phyloP scores from a whole-genome alignment of 371 early-diverging fungal species.

The Mortierella sp. region DNA sequence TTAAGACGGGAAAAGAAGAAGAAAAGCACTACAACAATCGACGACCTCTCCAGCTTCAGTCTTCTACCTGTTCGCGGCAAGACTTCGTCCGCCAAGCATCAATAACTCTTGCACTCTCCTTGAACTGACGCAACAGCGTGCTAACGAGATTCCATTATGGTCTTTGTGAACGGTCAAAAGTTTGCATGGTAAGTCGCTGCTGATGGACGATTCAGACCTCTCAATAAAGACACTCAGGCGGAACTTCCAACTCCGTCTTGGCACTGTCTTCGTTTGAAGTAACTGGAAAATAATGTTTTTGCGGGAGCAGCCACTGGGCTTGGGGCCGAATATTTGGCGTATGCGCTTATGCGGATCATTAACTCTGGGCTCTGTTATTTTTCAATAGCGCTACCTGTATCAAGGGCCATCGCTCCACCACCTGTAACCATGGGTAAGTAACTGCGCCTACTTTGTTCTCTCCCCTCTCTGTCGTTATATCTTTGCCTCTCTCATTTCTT shows the following conservation, averaged over 20 bases:
- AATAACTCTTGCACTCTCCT: too few relatives aligned
- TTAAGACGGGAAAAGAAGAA: constrained; percentile 12
- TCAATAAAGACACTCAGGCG: not conserved
- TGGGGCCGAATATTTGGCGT: too few relatives aligned
- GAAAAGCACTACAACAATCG: too few relatives aligned
- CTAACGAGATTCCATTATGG: constrained; percentile 35
- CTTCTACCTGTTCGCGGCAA: too few relatives aligned
- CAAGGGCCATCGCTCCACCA: constrained; percentile 60
- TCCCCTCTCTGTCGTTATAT: not conserved
- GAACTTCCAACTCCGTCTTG: not conserved
- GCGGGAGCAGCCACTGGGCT: too few relatives aligned
- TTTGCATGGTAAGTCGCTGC: constrained; percentile 57
- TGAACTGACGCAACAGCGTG: too few relatives aligned
- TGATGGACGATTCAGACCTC: not conserved
- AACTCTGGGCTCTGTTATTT: not conserved
- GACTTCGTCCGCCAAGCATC: too few relatives aligned
- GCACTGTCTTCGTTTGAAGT: constrained; percentile 1
- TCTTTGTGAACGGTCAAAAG: constrained; percentile 58
- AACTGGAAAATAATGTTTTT: too few relatives aligned
- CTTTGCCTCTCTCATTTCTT: not conserved
- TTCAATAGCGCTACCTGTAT: constrained; percentile 56
- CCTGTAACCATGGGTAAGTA: constrained; percentile 57
- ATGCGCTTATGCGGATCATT: too few relatives aligned
- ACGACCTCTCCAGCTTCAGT: not conserved
- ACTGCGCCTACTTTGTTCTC: not conserved